Percentiles rank a stretch among this genome's conserved stretches.
These are phyloP conservation scores for Fraxinus paxiana DNA, from an alignment of 305 asterid genomes.

Conservation along the genomic window DNA sequence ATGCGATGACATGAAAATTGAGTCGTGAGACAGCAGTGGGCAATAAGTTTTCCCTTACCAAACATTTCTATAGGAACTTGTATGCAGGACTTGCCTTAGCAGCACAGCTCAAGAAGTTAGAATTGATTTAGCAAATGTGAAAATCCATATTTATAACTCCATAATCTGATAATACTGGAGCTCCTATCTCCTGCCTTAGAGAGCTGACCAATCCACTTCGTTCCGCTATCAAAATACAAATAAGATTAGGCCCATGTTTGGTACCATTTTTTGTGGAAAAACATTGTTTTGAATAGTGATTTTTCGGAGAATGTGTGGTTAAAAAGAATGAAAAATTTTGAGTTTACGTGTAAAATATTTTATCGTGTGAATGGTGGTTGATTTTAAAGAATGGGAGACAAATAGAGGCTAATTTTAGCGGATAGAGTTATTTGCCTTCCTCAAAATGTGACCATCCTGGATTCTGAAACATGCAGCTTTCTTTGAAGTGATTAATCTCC, in stretches of 20 bases:
- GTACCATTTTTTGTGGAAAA: background rate
- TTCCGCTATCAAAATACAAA: background rate
- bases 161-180: background rate
- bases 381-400: background rate
- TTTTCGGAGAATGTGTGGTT: background rate
- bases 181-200: background rate
- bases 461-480: background rate
- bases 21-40: background rate
- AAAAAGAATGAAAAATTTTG: background rate
- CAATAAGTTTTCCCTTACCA: background rate
- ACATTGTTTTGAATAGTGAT: background rate
- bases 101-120: background rate
- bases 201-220: background rate
- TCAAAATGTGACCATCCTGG: background rate
- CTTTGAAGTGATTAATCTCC: background rate
- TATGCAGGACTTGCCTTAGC: background rate
- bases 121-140: background rate
- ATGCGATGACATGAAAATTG: background rate
- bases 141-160: background rate
- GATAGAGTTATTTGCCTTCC: background rate
- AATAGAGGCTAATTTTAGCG: background rate
- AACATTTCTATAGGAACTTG: background rate
- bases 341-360: background rate
- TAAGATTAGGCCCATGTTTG: background rate
- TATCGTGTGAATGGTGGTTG: background rate